Evolutionary conservation across 2,329 filamentous ascomycete species (phyloP), one percentile per base, ranked within the genome.

Genomic region (Beauveria varroae): DNA sequence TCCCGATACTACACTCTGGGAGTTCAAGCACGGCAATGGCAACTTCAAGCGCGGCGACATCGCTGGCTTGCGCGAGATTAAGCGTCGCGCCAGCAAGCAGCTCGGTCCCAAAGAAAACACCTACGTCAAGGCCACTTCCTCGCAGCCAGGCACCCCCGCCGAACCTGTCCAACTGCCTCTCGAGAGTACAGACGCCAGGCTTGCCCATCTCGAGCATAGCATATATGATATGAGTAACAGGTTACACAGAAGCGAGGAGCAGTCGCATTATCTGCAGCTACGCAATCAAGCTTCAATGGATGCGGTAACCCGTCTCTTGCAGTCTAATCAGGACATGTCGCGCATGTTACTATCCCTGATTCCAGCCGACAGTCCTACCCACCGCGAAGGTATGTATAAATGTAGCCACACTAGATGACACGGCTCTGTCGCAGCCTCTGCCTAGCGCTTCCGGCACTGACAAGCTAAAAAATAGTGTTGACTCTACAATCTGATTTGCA

Each of bases 21-120:
- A 99, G 72, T 99, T 99, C 75, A 98, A 97, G 75, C 95, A 99
- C 71, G 95, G 95, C 58, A 96, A 93, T 69, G 93, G 93, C 58
- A 98, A 90, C 73, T 99, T 99, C 79, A 98, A 96, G 75, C 87
- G 93, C 65, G 95, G 95, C 43, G 93, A 99, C 73, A 79, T 99
- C 26, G 87, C 93, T 56, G 92, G 93, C 8, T 77, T 99, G 64
- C 85, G 95, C 49, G 95, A 99, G 71, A 99, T 99, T 75, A 97
- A 97, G 75, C 88, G 95, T 64, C 86, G 95, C 63, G 93, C 95
- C 20, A 98, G 93, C 41, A 84, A 95, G 64, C 95, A 98, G 76
- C 89, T 93, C 26, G 96, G 97, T 26, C 92, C 98, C 71, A 86
- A 93, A 67, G 95, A 98, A 16, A 96, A 95, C 75, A 89, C 87